Base-by-base conservation (phyloP, 2,329 filamentous ascomycete species). In the Diatrype stigma region DNA sequence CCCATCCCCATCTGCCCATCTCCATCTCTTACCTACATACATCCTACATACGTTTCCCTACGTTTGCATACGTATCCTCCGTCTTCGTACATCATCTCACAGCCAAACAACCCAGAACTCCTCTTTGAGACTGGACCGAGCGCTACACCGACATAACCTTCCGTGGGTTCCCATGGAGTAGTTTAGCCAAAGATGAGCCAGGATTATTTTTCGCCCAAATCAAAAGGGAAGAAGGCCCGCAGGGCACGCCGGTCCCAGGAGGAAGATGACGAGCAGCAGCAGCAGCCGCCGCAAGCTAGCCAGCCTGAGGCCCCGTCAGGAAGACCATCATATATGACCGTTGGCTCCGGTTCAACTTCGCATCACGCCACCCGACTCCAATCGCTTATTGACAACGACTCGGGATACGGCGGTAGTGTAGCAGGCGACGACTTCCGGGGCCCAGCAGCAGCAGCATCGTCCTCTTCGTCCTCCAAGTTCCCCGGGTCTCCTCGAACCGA, bases 391-490 rank as follows among this genome's bases (percentile, higher is more conserved):
- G 90, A 96, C 55, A 76, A 84, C 51, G 94, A 99, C 67, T 97
- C 93, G 17, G 94, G 93, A 6, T 97, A 97, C 65, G 92, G 90
- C 50, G 88, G 87, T 42, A 96, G 90, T 67, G 78, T 87, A 46
- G 75, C 81, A 28, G 85, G 84, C 53, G 87, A 87, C 48, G 80
- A 80, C 58, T 70, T 73, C 53, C 67, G 73, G 16, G 34, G 34
- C 16, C 34, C 34, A 37, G 34, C 12, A 14, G 40, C 11, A 12
- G 21, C 40, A 14, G 11, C 19, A 44, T 28, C 38, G 19, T 1
- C 38, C 3, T 42, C 40, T 48, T 67, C 63, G 42, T 62, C 52
- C 52, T 69, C 60, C 11, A 65, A 58, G 45, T 53, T 61, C 23
- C 59, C 63, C 47, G 65, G 67, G 50, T 62, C 69, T 45, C 64